Evolutionary conservation across 768 basidiomycete genomes (phyloP).

Genomic region (Kwoniella botswanensis): DNA sequence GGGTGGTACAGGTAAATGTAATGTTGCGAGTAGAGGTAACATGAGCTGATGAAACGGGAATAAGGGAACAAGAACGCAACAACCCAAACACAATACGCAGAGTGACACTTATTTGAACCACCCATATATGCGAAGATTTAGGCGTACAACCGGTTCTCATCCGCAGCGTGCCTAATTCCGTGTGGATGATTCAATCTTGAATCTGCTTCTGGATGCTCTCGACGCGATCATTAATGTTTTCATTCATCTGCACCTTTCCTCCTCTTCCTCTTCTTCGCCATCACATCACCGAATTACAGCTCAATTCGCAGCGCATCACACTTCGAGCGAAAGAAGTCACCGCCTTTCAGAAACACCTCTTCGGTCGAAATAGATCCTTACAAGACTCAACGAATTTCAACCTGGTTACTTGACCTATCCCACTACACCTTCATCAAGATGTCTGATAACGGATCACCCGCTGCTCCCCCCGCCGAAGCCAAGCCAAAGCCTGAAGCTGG

Average conservation of each 20-base stretch:
- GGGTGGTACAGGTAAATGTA: neutral
- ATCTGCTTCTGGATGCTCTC: neutral
- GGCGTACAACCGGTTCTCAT: too few species aligned
- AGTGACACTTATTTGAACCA: neutral
- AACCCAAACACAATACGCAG: neutral
- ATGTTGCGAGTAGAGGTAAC: neutral
- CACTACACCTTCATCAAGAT: slow-evolving; percentile 23
- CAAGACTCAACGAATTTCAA: slow-evolving; percentile 1
- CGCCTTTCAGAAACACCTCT: neutral
- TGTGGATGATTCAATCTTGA: neutral
- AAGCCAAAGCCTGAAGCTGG: slow-evolving; percentile 51
- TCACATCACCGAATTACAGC: neutral
- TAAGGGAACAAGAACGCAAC: neutral
- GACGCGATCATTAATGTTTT: slow-evolving; percentile 10
- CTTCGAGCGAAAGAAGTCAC: neutral
- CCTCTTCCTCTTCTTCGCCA: neutral
- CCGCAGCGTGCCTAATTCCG: neutral
- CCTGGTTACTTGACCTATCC: neutral
- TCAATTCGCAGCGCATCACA: neutral
- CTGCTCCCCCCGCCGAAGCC: slow-evolving; percentile 33
- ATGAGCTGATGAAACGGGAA: neutral
- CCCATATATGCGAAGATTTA: neutral
- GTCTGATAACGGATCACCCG: slow-evolving; percentile 49
- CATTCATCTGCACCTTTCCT: neutral
- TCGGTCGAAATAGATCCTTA: neutral